Evolutionary conservation across 2,329 filamentous ascomycete genomes (phyloP), one percentile per base, ranked within the genome.

Genomic region (Endoconidiophora laricicola): DNA sequence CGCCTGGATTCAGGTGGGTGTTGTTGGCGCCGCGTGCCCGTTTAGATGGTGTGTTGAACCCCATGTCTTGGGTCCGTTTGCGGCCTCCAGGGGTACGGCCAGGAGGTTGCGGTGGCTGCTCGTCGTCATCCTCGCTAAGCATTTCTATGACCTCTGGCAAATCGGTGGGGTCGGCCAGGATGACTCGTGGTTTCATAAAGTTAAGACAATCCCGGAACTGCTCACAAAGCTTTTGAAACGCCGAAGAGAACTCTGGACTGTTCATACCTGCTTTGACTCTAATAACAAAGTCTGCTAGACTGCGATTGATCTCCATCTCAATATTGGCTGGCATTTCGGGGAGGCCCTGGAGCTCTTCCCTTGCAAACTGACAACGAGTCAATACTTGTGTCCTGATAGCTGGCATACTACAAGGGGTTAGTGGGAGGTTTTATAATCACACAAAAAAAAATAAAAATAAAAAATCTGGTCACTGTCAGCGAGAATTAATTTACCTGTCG

Each of bases 301-400:
- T 74, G 2, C 72, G 71, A 18, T 72, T 71, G 0, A 93, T 71
- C 7, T 79, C 75, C 0, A 79, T 67, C n/a, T 79, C 72, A 0
- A 86, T 74, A 41, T 86, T 84, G 0, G 67, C 63, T 0, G 82
- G 81, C 0, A 84, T 72, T 37, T 85, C 80, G 0, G 83, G 83
- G 0, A 88, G 70, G 0, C 63, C 64, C 0, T 60, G 55, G 0
- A 93, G 68, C 50, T 81, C 65, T 0, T 58, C 56, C 1, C 76
- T 66, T 2, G 87, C 75, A 0, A 67, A 60, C 0, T 62, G 54
- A 0, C 83, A 69, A 4, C 74, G 66, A 0, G 57, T 56, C 3
- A 71, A 64, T 0, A 76, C 65, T 44, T 78, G 79, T 1, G 65
- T 62, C 53, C 74, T 64, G 62, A 80, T 66, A 60, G 71, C 60